Base-by-base conservation (phyloP, 2,329 filamentous ascomycete species). In the Pestalotiopsis sp. region DNA sequence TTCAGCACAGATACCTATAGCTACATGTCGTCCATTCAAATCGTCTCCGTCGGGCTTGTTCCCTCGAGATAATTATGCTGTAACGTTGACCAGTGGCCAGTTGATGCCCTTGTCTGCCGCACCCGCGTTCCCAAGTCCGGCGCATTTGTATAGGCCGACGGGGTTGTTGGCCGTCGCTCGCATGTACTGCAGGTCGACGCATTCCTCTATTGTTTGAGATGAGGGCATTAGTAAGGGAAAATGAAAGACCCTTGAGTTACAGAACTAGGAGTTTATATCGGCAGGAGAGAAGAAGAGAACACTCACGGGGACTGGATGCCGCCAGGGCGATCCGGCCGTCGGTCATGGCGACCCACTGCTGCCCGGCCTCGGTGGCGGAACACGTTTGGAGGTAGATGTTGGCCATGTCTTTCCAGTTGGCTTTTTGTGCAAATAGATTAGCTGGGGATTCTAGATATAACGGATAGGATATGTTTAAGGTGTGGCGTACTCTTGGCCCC, bases 351-450 rank as follows among this genome's bases (percentile, higher is more conserved):
- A 76, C 70, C 78, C 78, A 83, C 68, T 79, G 77, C 73, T 83
- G 80, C 7, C 73, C 75, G 17, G 75, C 73, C 20, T 73, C 73
- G 23, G 74, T 76, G 65, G 77, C 77, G 65, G 75, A 74, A 72
- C 80, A 82, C 13, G 78, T 73, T 56, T 75, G 74, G 31, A 82
- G 67, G 65, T 70, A 75, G 71, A 82, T 73, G 68, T 66, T 75
- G n/a, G 75, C 80, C 80, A 82, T 82, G 68, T 82, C 79, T 72
- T 77, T 81, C 80, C 80, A 82, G 75, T 79, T 79, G 70, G 71
- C 79, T 81, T 63, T 25, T 12, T 66, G 13, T 20, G 6, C 1
- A 9, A 31, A 20, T 4, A 4, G 13, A 17, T 64, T 27, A 38
- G n/a, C 36, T 17, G 9, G 13, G 36, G 4, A n/a, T 1, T 25